Base-by-base conservation (phyloP, 73 alveolate genomes). In the Symbiodinium pilosum region DNA sequence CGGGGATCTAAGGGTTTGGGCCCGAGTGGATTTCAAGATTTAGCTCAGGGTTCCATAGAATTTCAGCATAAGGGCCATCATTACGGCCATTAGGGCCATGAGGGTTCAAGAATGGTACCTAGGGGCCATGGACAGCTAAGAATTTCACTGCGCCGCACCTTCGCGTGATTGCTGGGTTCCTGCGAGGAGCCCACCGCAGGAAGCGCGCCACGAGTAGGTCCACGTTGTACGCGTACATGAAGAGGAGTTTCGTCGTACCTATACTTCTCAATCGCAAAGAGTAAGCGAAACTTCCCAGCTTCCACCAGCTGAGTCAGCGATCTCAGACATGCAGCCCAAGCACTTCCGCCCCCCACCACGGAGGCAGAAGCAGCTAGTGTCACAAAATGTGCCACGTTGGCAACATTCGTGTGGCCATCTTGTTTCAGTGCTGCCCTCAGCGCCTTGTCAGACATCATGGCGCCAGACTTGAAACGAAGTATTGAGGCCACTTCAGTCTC, bases 161-260 rank as follows among this genome's bases (percentile, higher is more conserved):
- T 84, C 26, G 68, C 92, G n/a, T 84, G 92, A 26, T 16, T 20
- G 41, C 43, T 18, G 12, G 44, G 73, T 28, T 84, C 92, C n/a
- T n/a, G n/a, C n/a, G 26, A n/a, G 38, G 86, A 32, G n/a, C 71
- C 71, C 4, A 41, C 38, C 7, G 18, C n/a, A n/a, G n/a, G n/a
- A n/a, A n/a, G n/a, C 28, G 20, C 5, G 30, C n/a, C 44, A 11
- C 9, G 43, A 4, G 52, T 12, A 12, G 24, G 71, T 12, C 40
- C 11, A 0, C 68, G 28, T 24, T 51, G 28, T 3, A 84, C 42
- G 18, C 92, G 69, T 5, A 84, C 73, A 0, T 28, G 30, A 41
- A 84, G 44, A 18, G 92, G 92, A 3, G 92, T 84, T n/a, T 84
- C 92, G 42, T 84, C 92, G n/a, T 84, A 84, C 6, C 92, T 69